Conservation (phyloP, 805 yeast species). For the Barnettozyma californica region DNA sequence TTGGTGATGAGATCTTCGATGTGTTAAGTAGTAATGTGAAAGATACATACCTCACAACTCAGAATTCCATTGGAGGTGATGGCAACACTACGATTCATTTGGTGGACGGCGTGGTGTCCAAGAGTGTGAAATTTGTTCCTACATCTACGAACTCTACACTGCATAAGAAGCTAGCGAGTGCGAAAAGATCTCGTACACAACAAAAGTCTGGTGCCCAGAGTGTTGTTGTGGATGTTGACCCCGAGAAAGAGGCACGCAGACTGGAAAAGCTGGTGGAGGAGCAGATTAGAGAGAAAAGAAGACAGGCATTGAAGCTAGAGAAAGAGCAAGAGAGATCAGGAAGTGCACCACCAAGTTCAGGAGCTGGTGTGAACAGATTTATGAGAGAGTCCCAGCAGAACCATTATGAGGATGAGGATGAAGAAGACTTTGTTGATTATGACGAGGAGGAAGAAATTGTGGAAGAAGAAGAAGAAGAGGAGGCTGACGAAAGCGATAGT, state of each 20-base stretch:
- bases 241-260: constrained; percentile 59
- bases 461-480: constrained; percentile 30
- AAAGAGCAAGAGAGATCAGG: constrained; percentile 56
- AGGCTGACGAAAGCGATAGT: constrained; percentile 45
- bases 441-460: constrained; percentile 34
- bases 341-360: constrained; percentile 29
- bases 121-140: constrained; percentile 74
- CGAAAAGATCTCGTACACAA: constrained; percentile 40
- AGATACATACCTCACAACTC: constrained; percentile 67
- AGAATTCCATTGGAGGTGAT: constrained; percentile 22
- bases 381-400: constrained; percentile 18
- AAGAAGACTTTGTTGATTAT: constrained; percentile 29
- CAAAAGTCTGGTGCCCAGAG: constrained; percentile 34
- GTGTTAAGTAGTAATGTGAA: constrained; percentile 56
- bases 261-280: constrained; percentile 64
- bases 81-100: constrained; percentile 11
- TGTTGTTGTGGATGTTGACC: constrained; percentile 48
- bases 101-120: constrained; percentile 55
- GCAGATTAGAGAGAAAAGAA: constrained; percentile 61
- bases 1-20: constrained; percentile 87
- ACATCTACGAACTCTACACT: constrained; percentile 84
- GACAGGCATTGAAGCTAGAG: constrained; percentile 46
- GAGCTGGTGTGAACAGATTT: constrained; percentile 14
- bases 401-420: constrained; percentile 48
- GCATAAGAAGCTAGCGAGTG: constrained; percentile 73